Conservation (phyloP, 1,284 basidiomycete species). For the Acaromyces ingoldii region DNA sequence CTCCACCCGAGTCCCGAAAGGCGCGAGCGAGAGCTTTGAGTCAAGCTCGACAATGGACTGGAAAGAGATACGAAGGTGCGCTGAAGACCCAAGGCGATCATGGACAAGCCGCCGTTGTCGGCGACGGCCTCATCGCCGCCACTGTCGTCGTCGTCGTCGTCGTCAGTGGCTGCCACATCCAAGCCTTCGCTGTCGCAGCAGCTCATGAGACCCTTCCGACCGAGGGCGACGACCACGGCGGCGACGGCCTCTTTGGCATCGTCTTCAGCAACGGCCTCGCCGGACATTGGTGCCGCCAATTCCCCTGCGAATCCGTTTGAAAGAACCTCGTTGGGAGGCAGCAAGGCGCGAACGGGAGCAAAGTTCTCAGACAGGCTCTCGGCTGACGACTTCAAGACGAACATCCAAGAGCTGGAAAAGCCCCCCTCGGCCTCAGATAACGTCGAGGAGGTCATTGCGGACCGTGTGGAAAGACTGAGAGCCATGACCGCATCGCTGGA, state of each 20-base stretch:
- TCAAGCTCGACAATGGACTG: too few relatives aligned
- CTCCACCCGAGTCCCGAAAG: too few relatives aligned
- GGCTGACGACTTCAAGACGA: constrained; percentile 12
- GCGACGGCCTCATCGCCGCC: too few relatives aligned
- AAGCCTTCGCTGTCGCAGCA: constrained; percentile 14
- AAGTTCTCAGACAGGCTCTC: background rate
- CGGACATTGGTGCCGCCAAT: background rate
- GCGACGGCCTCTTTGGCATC: background rate
- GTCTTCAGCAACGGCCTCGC: constrained; percentile 5
- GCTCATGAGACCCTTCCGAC: constrained; percentile 15
- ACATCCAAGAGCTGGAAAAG: constrained; percentile 19
- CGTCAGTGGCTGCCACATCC: background rate
- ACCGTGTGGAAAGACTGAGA: constrained; percentile 22
- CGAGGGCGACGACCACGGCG: constrained; percentile 9
- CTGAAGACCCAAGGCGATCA: too few relatives aligned
- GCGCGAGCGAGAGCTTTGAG: too few relatives aligned
- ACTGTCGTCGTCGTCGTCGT: too few relatives aligned
- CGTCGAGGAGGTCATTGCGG: constrained; percentile 19
- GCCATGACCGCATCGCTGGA: constrained; percentile 24
- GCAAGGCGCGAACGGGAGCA: background rate
- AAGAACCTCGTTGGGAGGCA: background rate
- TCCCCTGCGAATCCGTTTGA: background rate
- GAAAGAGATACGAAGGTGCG: too few relatives aligned
- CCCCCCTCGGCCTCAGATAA: constrained; percentile 22
- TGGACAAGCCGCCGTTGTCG: too few relatives aligned